phyloP scores from a whole-genome alignment of 495 filamentous ascomycete genomes.

The Talaromyces stipitatus region DNA sequence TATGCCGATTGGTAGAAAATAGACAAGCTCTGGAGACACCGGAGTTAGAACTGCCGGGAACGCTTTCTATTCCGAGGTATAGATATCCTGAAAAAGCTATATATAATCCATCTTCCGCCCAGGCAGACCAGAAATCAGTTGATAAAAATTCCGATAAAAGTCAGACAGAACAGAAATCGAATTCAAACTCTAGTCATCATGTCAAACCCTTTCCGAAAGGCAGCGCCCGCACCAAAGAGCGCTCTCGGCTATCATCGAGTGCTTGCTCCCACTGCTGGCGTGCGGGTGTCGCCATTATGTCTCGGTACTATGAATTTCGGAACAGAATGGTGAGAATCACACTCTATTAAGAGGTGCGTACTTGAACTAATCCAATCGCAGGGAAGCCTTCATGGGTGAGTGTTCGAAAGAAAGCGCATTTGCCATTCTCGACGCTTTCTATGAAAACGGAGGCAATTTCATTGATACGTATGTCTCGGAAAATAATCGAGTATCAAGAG shows the following conservation, averaged over 20 bases:
- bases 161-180: neutral
- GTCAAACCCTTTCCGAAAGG: neutral
- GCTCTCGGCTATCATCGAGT: conserved; percentile 47
- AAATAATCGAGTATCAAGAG: neutral
- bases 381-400: conserved; percentile 43
- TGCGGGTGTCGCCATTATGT: conserved; percentile 52
- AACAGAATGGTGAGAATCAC: neutral
- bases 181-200: neutral
- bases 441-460: conserved; percentile 65
- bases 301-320: conserved; percentile 58
- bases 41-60: neutral
- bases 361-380: neutral
- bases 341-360: neutral
- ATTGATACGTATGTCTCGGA: conserved; percentile 49
- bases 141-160: neutral
- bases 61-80: neutral
- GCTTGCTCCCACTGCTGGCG: conserved; percentile 46
- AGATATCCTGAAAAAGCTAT: too few relatives aligned
- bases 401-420: conserved; percentile 44
- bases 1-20: neutral
- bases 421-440: conserved; percentile 60
- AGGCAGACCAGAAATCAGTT: neutral
- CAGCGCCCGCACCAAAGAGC: conserved; percentile 26
- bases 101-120: too few relatives aligned
- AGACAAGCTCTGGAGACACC: neutral